Conservation (phyloP, 2,329 filamentous ascomycete species). For the Hymenoscyphus occultus region DNA sequence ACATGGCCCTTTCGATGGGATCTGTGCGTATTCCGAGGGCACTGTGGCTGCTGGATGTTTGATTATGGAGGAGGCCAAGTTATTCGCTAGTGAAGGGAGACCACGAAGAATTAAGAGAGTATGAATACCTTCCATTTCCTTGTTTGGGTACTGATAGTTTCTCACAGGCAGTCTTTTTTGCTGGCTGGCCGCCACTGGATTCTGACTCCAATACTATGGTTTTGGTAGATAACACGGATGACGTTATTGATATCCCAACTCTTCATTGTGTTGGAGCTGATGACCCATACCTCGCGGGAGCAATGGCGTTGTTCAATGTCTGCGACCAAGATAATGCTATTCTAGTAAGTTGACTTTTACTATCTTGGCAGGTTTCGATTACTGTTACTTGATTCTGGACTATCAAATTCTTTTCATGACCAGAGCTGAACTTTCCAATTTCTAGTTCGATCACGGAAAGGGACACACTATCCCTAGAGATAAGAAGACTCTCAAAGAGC, state of each 20-base stretch:
- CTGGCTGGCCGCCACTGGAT: conserved; percentile 52
- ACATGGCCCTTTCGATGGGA: conserved; percentile 46
- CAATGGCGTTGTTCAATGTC: conserved; percentile 59
- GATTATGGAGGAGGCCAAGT: conserved; percentile 49
- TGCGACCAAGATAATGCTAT: conserved; percentile 57
- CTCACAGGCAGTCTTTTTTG: conserved; percentile 45
- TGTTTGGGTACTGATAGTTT: not conserved
- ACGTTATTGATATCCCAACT: conserved; percentile 50
- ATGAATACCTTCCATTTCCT: not conserved
- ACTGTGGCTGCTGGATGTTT: conserved; percentile 52
- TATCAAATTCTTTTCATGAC: not conserved
- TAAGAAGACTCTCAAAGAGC: conserved; percentile 35
- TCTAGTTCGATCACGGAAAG: conserved; percentile 58
- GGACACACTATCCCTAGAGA: conserved; percentile 61
- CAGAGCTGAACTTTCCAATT: not conserved
- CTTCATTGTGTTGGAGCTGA: conserved; percentile 52
- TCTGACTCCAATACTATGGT: conserved; percentile 44
- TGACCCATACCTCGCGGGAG: conserved; percentile 60
- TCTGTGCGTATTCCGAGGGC: conserved; percentile 59
- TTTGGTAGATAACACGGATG: conserved; percentile 48
- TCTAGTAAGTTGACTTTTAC: conserved; percentile 34
- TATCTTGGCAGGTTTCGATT: not conserved
- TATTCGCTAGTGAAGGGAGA: conserved; percentile 37
- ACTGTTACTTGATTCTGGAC: not conserved
- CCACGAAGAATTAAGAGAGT: conserved; percentile 38